Conservation (phyloP, 2,329 filamentous ascomycete species). For the Exserohilum rostratum region DNA sequence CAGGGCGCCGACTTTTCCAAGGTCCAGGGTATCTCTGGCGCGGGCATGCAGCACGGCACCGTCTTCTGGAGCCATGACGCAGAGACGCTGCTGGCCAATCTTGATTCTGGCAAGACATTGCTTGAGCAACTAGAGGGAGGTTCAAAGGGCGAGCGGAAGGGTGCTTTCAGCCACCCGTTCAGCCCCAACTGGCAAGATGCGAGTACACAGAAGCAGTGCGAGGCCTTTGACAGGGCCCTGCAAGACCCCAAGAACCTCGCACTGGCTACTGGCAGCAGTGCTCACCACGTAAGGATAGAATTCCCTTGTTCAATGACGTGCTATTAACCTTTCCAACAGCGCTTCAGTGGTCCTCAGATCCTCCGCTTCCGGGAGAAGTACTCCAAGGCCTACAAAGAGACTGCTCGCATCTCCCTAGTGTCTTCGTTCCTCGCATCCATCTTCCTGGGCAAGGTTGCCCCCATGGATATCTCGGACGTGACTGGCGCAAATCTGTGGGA, state of each 20-base stretch:
- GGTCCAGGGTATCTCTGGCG: conserved; percentile 84
- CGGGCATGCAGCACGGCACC: conserved; percentile 96
- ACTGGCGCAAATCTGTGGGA: conserved; percentile 98
- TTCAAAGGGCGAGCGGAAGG: conserved; percentile 49
- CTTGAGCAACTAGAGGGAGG: conserved; percentile 69
- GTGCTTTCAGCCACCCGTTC: conserved; percentile 80
- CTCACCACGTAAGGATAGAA: conserved; percentile 77
- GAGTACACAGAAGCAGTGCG: conserved; percentile 90
- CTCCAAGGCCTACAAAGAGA: conserved; percentile 79
- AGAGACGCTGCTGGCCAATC: conserved; percentile 64
- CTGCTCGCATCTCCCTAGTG: conserved; percentile 86
- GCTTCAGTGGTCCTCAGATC: conserved; percentile 98
- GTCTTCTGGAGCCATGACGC: conserved; percentile 86
- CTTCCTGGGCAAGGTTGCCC: conserved; percentile 82
- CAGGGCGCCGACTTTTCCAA: conserved; percentile 73
- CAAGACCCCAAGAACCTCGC: conserved; percentile 73
- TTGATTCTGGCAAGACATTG: conserved; percentile 68
- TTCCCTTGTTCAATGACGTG: neutral
- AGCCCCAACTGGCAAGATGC: conserved; percentile 98
- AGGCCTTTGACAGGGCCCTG: conserved; percentile 78
- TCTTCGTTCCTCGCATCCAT: conserved; percentile 94
- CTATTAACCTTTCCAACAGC: conserved; percentile 56
- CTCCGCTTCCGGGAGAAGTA: conserved; percentile 82
- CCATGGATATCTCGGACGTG: conserved; percentile 91
- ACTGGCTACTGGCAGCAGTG: conserved; percentile 83